Conservation (phyloP, 805 yeast genomes). For the Yarrowia deformans region DNA sequence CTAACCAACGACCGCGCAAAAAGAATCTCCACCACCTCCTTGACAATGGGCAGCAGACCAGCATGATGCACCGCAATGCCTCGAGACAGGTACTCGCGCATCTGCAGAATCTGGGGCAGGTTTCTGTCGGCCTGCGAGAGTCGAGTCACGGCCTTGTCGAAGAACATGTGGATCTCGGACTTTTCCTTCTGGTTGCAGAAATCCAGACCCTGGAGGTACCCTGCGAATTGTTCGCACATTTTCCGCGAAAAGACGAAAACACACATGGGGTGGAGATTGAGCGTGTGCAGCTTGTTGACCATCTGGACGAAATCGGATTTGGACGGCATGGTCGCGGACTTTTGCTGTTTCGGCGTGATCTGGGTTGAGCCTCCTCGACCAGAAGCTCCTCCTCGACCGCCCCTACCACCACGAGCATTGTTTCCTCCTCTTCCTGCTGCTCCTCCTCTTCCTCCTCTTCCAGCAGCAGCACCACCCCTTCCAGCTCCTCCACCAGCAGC, state of each 20-base stretch:
- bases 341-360: conserved; percentile 12
- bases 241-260: conserved; percentile 92
- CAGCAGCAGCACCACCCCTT: background rate
- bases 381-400: background rate
- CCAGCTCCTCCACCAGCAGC: conserved; percentile 44
- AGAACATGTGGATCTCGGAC: conserved; percentile 90
- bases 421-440: conserved; percentile 3
- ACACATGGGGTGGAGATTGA: conserved; percentile 89
- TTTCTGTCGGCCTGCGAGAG: conserved; percentile 91
- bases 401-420: background rate
- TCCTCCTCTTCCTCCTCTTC: background rate
- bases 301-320: conserved; percentile 79
- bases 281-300: conserved; percentile 70
- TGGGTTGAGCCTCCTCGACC: conserved; percentile 40
- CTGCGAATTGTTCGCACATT: conserved; percentile 92
- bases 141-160: conserved; percentile 86
- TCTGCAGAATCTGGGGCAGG: conserved; percentile 85
- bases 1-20: conserved; percentile 87
- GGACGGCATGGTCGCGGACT: conserved; percentile 9
- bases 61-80: conserved; percentile 98
- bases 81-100: conserved; percentile 81
- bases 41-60: conserved; percentile 89
- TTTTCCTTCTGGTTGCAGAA: conserved; percentile 85
- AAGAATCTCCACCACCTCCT: conserved; percentile 89
- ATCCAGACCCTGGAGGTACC: conserved; percentile 72